Conservation (phyloP, 2,329 filamentous ascomycete species). For the Curvularia hawaiiensis region DNA sequence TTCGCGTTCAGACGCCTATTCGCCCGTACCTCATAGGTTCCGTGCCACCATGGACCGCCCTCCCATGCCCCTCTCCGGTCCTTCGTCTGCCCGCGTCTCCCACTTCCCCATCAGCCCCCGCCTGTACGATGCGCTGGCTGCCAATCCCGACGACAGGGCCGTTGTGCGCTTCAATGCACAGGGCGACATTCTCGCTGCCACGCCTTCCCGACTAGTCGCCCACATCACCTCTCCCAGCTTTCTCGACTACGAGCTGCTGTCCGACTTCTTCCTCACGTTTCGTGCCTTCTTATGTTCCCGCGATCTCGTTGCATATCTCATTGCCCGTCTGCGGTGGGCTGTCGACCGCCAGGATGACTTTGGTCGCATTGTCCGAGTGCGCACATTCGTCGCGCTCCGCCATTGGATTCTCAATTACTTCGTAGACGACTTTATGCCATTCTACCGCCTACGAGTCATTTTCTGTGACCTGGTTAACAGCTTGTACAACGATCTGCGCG, state of each 20-base stretch:
- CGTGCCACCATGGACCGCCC: conserved; percentile 45
- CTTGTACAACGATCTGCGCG: conserved; percentile 59
- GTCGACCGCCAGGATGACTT: conserved; percentile 78
- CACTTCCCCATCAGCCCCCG: conserved; percentile 58
- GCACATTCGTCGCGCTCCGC: conserved; percentile 91
- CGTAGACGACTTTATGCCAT: conserved; percentile 85
- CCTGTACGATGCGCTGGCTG: conserved; percentile 82
- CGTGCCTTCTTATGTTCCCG: conserved; percentile 80
- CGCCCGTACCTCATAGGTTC: conserved; percentile 39
- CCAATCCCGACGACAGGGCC: conserved; percentile 78
- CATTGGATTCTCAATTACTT: conserved; percentile 99
- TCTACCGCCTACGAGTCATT: conserved; percentile 72
- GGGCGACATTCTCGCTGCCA: conserved; percentile 83
- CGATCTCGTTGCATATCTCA: conserved; percentile 80
- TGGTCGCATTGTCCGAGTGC: conserved; percentile 91
- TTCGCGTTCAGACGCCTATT: conserved; percentile 46
- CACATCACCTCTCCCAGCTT: conserved; percentile 97
- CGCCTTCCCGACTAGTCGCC: conserved; percentile 86
- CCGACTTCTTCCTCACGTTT: conserved; percentile 97
- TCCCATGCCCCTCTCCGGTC: conserved; percentile 40
- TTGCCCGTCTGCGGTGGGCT: conserved; percentile 87
- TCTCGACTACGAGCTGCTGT: conserved; percentile 94
- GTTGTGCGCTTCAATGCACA: conserved; percentile 82
- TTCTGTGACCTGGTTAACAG: conserved; percentile 83
- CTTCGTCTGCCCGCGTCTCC: conserved; percentile 45